phyloP scores from a whole-genome alignment of 192 early-diverging fungal genomes.

The Globomyces pollinis-pini region DNA sequence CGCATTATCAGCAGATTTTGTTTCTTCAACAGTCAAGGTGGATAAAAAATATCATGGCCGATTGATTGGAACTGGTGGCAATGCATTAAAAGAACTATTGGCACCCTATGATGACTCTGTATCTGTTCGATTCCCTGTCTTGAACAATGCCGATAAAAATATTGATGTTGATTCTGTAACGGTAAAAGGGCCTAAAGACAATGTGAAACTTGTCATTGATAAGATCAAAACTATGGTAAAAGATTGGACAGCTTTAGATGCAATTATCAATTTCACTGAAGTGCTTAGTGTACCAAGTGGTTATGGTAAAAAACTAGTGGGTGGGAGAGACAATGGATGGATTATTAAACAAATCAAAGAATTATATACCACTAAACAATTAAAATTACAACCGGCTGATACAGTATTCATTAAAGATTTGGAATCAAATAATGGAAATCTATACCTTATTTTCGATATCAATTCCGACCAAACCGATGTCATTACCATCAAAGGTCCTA shows the following conservation, averaged over 20 bases:
- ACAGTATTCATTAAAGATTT: neutral
- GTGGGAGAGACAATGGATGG: constrained; percentile 26
- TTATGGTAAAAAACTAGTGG: constrained; percentile 22
- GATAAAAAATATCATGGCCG: constrained; percentile 68
- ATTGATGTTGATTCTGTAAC: constrained; percentile 32
- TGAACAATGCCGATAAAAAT: constrained; percentile 12
- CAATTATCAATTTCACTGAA: constrained; percentile 35
- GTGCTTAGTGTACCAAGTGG: constrained; percentile 38
- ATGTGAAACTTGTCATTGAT: constrained; percentile 62
- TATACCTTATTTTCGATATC: neutral
- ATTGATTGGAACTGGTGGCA: constrained; percentile 69
- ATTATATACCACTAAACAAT: constrained; percentile 15
- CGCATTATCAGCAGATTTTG: constrained; percentile 56
- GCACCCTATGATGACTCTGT: constrained; percentile 53
- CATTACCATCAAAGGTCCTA: constrained; percentile 40
- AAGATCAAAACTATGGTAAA: constrained; percentile 61
- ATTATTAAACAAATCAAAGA: constrained; percentile 35
- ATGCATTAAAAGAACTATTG: constrained; percentile 66
- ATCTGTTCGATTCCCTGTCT: constrained; percentile 61
- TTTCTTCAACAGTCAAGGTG: constrained; percentile 49
- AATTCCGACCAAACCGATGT: constrained; percentile 4
- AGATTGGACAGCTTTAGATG: constrained; percentile 63
- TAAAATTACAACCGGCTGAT: neutral
- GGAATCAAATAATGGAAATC: neutral
- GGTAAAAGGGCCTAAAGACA: constrained; percentile 63